Evolutionary conservation across 2,329 filamentous ascomycete species (phyloP).

Genomic region (Hypoxylon sp.): DNA sequence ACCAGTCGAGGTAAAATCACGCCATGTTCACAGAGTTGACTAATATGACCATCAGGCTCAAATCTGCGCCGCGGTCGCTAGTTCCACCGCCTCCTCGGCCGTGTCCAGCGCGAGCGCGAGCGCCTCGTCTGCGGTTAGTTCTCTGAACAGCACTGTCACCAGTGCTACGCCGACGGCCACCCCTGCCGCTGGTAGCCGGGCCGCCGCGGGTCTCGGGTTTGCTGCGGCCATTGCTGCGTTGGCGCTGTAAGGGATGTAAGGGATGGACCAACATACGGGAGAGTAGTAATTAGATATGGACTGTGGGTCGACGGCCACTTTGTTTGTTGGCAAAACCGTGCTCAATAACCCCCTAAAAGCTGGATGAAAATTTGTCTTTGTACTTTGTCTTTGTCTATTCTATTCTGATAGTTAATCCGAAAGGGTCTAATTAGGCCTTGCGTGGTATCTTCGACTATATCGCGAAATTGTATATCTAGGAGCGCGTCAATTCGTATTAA

Average conservation of each 20-base stretch:
- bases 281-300: background rate
- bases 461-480: constrained; percentile 18
- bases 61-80: constrained; percentile 44
- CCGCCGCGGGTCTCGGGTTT: constrained; percentile 47
- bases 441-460: constrained; percentile 22
- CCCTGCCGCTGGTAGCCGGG: constrained; percentile 43
- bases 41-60: constrained; percentile 25
- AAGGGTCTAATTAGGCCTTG: background rate
- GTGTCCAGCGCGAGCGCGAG: constrained; percentile 24
- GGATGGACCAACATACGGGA: no score
- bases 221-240: constrained; percentile 49
- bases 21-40: background rate
- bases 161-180: constrained; percentile 30
- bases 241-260: constrained; percentile 49
- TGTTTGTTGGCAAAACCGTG: constrained; percentile 1
- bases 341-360: constrained; percentile 22
- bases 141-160: constrained; percentile 31
- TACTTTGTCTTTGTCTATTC: constrained; percentile 12
- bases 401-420: background rate
- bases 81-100: constrained; percentile 32
- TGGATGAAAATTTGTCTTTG: constrained; percentile 8
- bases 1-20: background rate
- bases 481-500: background rate
- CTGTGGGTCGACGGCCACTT: background rate
- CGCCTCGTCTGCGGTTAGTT: constrained; percentile 32